Evolutionary conservation across 768 basidiomycete genomes (phyloP).

Genomic region (Coprinopsis marcescibilis): DNA sequence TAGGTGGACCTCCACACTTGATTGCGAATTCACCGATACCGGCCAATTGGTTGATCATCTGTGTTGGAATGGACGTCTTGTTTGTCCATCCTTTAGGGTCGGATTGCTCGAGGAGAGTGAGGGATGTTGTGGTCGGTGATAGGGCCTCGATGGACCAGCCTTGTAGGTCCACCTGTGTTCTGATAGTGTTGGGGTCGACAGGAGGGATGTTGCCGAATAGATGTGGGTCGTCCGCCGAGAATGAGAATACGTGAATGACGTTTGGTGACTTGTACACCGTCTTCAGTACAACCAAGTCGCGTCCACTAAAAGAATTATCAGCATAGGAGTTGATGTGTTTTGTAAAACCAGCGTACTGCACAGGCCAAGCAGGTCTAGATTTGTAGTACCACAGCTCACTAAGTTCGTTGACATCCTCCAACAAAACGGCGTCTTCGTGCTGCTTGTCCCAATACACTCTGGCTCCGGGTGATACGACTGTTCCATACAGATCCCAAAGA

Average conservation of each 20-base stretch:
- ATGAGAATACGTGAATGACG: conserved; percentile 91
- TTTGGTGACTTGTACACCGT: conserved; percentile 97
- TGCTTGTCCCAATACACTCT: conserved; percentile 84
- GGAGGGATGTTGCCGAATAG: conserved; percentile 73
- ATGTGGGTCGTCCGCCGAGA: conserved; percentile 86
- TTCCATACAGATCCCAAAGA: conserved; percentile 90
- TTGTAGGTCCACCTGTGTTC: conserved; percentile 95
- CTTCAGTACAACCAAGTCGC: conserved; percentile 86
- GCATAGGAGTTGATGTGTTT: conserved; percentile 4
- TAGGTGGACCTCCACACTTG: conserved; percentile 90
- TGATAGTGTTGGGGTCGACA: conserved; percentile 72
- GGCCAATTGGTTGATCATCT: conserved; percentile 85
- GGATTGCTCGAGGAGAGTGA: conserved; percentile 92
- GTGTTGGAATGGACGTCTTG: conserved; percentile 89
- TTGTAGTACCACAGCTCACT: conserved; percentile 94
- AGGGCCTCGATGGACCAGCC: conserved; percentile 97
- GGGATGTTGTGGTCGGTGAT: conserved; percentile 89
- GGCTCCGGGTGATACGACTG: conserved; percentile 82
- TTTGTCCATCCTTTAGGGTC: conserved; percentile 97
- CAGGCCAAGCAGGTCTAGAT: conserved; percentile 89
- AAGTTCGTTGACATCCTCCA: conserved; percentile 87
- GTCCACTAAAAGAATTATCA: conserved; percentile 47
- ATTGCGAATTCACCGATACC: conserved; percentile 96
- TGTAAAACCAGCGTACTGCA: conserved; percentile 57
- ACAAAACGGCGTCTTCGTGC: conserved; percentile 76